A percentile compares a stretch with the other conserved stretches of the same genome.
These are phyloP conservation scores for Wickerhamiella alocasiicola DNA, from an alignment of 805 yeast species.

Conservation along the genomic window DNA sequence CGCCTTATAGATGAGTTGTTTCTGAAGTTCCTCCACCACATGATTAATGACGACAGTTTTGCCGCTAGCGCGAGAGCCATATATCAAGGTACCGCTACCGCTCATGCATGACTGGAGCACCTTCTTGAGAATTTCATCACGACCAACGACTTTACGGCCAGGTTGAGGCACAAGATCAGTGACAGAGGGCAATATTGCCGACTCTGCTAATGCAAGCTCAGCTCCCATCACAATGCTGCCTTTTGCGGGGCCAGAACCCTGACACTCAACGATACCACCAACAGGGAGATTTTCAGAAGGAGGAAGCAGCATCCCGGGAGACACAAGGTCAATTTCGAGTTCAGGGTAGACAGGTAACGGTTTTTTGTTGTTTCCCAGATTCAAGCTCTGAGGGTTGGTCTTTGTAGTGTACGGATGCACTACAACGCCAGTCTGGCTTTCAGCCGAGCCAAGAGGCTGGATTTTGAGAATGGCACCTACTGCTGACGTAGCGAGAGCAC, in stretches of 20 bases:
- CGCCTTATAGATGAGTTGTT: slow-evolving; percentile 34
- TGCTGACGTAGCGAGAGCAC: slow-evolving; percentile 39
- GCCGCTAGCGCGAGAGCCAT: slow-evolving; percentile 76
- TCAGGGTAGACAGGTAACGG: neutral
- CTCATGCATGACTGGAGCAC: slow-evolving; percentile 33
- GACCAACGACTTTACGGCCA: slow-evolving; percentile 39
- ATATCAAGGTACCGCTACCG: slow-evolving; percentile 46
- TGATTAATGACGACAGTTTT: slow-evolving; percentile 46
- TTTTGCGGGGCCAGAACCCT: slow-evolving; percentile 5
- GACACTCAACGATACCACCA: slow-evolving; percentile 17
- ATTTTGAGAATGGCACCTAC: slow-evolving; percentile 46
- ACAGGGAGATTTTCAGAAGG: slow-evolving; percentile 13
- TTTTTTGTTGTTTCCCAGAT: neutral
- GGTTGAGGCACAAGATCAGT: slow-evolving; percentile 1
- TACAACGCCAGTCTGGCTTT: slow-evolving; percentile 27
- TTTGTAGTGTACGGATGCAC: slow-evolving; percentile 42
- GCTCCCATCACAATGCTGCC: slow-evolving; percentile 13
- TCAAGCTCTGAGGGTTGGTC: slow-evolving; percentile 8
- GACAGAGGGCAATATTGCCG: slow-evolving; percentile 13
- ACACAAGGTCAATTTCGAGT: slow-evolving; percentile 12
- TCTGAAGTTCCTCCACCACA: slow-evolving; percentile 30
- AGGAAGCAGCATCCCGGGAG: slow-evolving; percentile 17
- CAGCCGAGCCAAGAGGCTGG: slow-evolving; percentile 30
- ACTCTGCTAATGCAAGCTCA: slow-evolving; percentile 16
- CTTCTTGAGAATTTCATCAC: slow-evolving; percentile 34